Evolutionary conservation across 23 red algal genomes (phyloP).

Genomic region (Cyanidium caldarium): DNA sequence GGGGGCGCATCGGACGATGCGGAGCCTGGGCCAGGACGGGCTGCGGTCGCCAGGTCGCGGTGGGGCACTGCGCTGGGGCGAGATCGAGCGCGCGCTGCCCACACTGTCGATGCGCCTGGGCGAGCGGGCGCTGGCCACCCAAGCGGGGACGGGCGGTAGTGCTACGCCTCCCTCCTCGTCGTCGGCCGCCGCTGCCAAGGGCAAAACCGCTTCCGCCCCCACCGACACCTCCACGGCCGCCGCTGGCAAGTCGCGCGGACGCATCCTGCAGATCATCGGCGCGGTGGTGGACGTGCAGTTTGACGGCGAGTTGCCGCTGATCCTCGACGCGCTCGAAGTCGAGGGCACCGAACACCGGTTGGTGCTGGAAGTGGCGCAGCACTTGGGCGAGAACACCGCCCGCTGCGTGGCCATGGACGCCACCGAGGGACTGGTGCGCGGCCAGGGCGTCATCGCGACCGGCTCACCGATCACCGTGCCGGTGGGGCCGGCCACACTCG

Average conservation of each 20-base stretch:
- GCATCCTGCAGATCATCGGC: constrained; percentile 89
- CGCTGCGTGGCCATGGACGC: constrained; percentile 98
- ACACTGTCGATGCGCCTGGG: no score
- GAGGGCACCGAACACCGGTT: constrained; percentile 76
- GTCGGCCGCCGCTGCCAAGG: no score
- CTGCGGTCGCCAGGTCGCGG: no score
- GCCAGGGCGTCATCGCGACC: constrained; percentile 76
- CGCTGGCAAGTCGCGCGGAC: background rate
- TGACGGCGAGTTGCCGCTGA: constrained; percentile 62
- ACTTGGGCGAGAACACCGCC: constrained; percentile 94
- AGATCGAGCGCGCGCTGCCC: no score
- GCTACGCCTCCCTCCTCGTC: no score
- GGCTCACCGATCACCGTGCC: constrained; percentile 85
- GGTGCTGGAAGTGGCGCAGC: constrained; percentile 96
- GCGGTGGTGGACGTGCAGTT: constrained; percentile 99
- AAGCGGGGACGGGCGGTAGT: no score
- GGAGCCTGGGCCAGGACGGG: no score
- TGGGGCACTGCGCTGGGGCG: no score
- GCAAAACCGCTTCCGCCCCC: no score
- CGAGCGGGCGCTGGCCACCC: no score
- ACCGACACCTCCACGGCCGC: no score
- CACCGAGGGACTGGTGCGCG: constrained; percentile 94
- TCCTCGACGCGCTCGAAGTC: constrained; percentile 90
- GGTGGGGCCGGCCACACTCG: constrained; percentile 85
- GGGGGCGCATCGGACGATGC: no score